A percentile compares a stretch with the other conserved stretches of the same genome.
phyloP scores from a whole-genome alignment of 768 basidiomycete genomes.

The Boletales sp. region DNA sequence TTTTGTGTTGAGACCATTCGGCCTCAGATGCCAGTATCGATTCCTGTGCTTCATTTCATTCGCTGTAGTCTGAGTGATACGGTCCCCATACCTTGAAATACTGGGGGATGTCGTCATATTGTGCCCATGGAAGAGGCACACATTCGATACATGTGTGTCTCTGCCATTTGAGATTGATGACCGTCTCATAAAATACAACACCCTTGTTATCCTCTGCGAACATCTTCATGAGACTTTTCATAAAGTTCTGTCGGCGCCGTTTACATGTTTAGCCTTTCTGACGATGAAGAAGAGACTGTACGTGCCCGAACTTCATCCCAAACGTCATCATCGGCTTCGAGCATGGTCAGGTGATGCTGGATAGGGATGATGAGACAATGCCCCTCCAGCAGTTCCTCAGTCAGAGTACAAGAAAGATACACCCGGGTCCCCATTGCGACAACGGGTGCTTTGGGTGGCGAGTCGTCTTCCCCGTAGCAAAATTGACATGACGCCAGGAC shows the following conservation, averaged over 20 bases:
- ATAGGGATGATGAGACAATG: slow-evolving; percentile 96
- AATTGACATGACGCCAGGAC: slow-evolving; percentile 81
- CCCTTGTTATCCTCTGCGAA: slow-evolving; percentile 90
- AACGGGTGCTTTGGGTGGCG: slow-evolving; percentile 80
- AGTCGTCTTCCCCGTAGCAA: slow-evolving; percentile 92
- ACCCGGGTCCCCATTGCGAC: slow-evolving; percentile 87
- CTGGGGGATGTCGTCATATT: slow-evolving; percentile 82
- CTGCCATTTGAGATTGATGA: slow-evolving; percentile 81
- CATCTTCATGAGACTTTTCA: slow-evolving; percentile 97
- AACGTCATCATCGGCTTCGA: slow-evolving; percentile 95
- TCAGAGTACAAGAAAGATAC: slow-evolving; percentile 86
- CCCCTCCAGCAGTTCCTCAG: slow-evolving; percentile 85
- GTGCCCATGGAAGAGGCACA: slow-evolving; percentile 85
- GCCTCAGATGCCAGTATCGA: slow-evolving; percentile 89
- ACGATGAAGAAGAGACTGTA: slow-evolving; percentile 3
- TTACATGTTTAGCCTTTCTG: neutral
- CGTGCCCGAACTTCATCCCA: slow-evolving; percentile 95
- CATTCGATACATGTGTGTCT: slow-evolving; percentile 93
- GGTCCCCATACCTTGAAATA: slow-evolving; percentile 74
- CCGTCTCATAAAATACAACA: slow-evolving; percentile 93
- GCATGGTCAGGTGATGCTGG: slow-evolving; percentile 85
- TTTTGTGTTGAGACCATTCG: slow-evolving; percentile 99
- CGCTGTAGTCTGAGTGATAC: neutral
- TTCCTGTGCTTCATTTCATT: slow-evolving; percentile 51
- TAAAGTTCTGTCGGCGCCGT: slow-evolving; percentile 49